Percentiles rank a stretch among this genome's conserved stretches.
Conservation (phyloP, 352 stramenopile genomes). For the Pythium utonaiense region DNA sequence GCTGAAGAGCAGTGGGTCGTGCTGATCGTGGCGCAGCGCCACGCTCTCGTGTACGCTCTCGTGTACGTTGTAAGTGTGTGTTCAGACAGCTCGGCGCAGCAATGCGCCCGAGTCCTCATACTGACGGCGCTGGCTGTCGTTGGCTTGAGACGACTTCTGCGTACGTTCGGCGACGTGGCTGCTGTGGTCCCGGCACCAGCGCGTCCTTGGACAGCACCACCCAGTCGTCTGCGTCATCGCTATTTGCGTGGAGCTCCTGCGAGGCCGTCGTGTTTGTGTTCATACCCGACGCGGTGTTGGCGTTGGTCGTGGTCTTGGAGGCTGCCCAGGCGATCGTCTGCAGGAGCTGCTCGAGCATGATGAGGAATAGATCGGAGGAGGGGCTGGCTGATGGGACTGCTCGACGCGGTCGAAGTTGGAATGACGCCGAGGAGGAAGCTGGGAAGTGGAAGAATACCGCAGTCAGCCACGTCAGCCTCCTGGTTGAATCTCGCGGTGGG, state of each 20-base stretch:
- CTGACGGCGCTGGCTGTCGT: neutral
- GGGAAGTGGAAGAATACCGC: neutral
- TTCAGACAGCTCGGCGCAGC: no score
- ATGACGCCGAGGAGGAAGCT: neutral
- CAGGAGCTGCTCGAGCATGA: conserved; percentile 21
- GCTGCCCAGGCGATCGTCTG: conserved; percentile 17
- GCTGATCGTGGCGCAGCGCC: no score
- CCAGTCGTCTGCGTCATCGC: conserved; percentile 14
- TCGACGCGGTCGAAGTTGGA: neutral
- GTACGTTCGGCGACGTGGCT: conserved; percentile 26
- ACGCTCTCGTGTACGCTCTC: no score
- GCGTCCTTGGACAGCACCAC: conserved; percentile 12
- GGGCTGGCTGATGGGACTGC: neutral
- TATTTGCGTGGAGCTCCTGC: neutral
- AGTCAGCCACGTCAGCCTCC: neutral
- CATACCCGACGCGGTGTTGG: neutral
- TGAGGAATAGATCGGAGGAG: no score
- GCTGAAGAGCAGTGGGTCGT: no score
- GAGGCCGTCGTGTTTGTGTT: neutral
- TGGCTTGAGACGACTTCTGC: conserved; percentile 29
- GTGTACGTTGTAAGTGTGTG: no score
- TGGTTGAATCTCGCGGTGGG: neutral
- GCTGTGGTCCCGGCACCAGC: neutral
- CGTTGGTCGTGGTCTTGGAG: neutral
- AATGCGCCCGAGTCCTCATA: no score